Evolutionary conservation across 1,284 basidiomycete species (phyloP), one percentile per base, ranked within the genome.

Genomic region (Apiotrichum veenhuisii): DNA sequence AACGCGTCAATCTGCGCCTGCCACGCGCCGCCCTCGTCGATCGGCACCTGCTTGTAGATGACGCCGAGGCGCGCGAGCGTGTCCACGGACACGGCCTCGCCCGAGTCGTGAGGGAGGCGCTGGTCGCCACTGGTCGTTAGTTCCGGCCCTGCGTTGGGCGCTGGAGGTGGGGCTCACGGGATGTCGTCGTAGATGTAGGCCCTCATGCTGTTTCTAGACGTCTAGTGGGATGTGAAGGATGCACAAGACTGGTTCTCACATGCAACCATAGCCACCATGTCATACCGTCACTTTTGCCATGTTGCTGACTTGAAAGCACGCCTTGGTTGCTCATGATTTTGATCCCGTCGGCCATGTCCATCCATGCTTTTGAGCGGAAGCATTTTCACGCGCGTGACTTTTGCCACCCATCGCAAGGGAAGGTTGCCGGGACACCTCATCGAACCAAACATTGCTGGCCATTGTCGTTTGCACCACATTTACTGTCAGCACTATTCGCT

Each of bases 101-200:
- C 83, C 1, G 87, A 85, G 72, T 90, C 84, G 64, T 93, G 91
- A 1, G 82, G 81, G 18, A 88, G 82, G 40, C 87, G 84, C 69
- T 89, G 88, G 76, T 91, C 88, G 46, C 86, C 87, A 4, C 77
- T 77, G 54, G 7, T 26, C n/a, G 17, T 36, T 8, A 40, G 3
- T n/a, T n/a, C n/a, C n/a, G n/a, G n/a, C n/a, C n/a, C n/a, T n/a
- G n/a, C 14, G 9, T 25, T 15, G 23, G 18, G 11, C 36, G 5
- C 10, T 2, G 37, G 17, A 12, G 26, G n/a, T 18, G 27, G 27
- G 14, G 18, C 74, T 52, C 38, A 76, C 43, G 84, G 81, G 38
- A 85, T 49, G 70, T 89, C 82, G 78, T 91, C 88, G 72, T 82
- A 90, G 78, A 88, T 86, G 81, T 90, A 91, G 18, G 87, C 86